These are phyloP conservation scores for Candolleomyces eurysporus DNA, from an alignment of 768 basidiomycete genomes.

Conservation along the genomic window DNA sequence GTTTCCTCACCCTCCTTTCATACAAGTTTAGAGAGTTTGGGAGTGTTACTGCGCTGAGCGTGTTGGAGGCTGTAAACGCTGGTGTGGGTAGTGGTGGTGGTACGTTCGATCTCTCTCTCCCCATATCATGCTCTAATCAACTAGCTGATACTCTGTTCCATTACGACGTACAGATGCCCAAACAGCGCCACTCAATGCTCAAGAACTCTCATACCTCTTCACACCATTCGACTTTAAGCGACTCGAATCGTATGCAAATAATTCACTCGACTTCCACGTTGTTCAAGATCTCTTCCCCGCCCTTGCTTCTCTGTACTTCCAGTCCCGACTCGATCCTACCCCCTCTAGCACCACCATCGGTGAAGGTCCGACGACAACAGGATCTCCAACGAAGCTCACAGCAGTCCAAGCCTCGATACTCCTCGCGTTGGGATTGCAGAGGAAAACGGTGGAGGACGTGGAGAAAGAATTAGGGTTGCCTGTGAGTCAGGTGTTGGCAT, in stretches of 20 bases:
- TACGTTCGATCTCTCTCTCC: constrained; percentile 14
- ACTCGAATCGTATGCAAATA: constrained; percentile 92
- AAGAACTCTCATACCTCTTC: constrained; percentile 55
- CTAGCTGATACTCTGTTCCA: constrained; percentile 26
- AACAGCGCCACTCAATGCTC: constrained; percentile 14
- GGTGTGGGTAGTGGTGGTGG: constrained; percentile 32
- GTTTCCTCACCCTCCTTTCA: constrained; percentile 86
- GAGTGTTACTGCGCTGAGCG: constrained; percentile 79
- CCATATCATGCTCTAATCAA: constrained; percentile 38
- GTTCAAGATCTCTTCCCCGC: constrained; percentile 88
- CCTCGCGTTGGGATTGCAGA: constrained; percentile 84
- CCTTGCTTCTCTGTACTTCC: constrained; percentile 82
- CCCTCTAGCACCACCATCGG: not conserved
- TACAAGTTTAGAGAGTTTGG: constrained; percentile 95
- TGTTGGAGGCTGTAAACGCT: constrained; percentile 80
- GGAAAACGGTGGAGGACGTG: constrained; percentile 85
- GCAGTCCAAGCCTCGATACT: constrained; percentile 92
- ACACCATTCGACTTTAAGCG: constrained; percentile 96
- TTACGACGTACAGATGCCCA: not conserved
- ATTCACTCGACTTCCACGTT: constrained; percentile 95
- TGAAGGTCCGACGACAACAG: too few relatives aligned
- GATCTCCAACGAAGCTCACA: constrained; percentile 55
- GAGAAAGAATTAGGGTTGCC: constrained; percentile 84
- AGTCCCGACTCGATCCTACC: constrained; percentile 52
- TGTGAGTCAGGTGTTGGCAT: constrained; percentile 82